phyloP scores from a whole-genome alignment of 805 yeast genomes.

The Debaryomyces prosopidis region DNA sequence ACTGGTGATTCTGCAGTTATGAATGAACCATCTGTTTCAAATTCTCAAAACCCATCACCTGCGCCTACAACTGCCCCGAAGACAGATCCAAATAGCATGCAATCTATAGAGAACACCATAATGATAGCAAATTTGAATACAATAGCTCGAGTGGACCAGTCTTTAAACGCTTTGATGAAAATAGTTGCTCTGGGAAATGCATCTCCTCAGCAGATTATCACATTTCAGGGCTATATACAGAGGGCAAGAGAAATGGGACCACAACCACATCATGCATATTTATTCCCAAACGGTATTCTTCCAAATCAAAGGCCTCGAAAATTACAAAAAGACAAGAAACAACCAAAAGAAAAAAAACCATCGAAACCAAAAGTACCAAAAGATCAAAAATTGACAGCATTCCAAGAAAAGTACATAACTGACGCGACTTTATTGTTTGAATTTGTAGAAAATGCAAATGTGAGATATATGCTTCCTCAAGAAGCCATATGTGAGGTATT shows the following conservation, averaged over 20 bases:
- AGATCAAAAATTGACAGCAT: constrained; percentile 68
- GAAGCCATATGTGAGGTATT: constrained; percentile 69
- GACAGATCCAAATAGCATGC: constrained; percentile 42
- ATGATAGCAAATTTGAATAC: constrained; percentile 85
- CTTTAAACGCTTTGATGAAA: constrained; percentile 73
- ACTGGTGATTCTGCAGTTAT: too few relatives aligned
- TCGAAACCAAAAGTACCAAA: constrained; percentile 23
- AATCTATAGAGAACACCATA: constrained; percentile 65
- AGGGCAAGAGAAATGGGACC: constrained; percentile 77
- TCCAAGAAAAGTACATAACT: constrained; percentile 68
- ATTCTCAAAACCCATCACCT: not conserved
- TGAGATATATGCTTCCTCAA: constrained; percentile 74
- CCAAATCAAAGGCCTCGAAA: constrained; percentile 15
- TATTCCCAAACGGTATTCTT: constrained; percentile 17
- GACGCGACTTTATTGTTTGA: constrained; percentile 82
- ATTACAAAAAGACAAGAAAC: constrained; percentile 20
- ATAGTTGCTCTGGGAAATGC: constrained; percentile 86
- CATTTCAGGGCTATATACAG: constrained; percentile 78
- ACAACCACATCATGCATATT: constrained; percentile 41
- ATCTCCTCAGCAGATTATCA: constrained; percentile 63
- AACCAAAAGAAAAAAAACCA: constrained; percentile 15
- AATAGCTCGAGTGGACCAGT: constrained; percentile 73
- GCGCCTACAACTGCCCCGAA: constrained; percentile 10
- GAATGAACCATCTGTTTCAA: too few relatives aligned
- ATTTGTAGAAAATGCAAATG: constrained; percentile 74